These are phyloP conservation scores for Cyclocybe aegerita DNA, from an alignment of 768 basidiomycete genomes.

Conservation along the genomic window DNA sequence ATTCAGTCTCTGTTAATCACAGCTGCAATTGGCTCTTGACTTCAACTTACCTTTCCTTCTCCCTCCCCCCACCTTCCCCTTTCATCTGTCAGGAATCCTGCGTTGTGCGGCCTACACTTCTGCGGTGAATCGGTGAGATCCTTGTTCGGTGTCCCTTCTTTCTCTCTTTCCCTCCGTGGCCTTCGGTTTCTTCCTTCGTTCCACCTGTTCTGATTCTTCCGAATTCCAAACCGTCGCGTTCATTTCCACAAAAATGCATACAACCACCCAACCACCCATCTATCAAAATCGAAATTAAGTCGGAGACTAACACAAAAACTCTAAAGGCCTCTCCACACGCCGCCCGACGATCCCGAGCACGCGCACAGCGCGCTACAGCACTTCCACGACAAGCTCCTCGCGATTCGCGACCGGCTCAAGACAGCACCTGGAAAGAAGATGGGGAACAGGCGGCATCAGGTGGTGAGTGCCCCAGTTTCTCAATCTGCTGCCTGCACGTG, in stretches of 20 bases:
- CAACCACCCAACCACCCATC: conserved; percentile 1
- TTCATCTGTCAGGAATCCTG: conserved; percentile 47
- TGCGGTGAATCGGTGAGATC: conserved; percentile 44
- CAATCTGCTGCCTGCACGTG: not conserved
- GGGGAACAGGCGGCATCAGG: conserved; percentile 69
- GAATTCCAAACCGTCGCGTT: conserved; percentile 6
- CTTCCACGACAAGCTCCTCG: conserved; percentile 83
- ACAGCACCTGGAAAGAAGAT: conserved; percentile 67
- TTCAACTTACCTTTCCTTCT: conserved; percentile 10
- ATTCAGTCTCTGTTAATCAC: not conserved
- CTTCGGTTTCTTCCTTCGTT: conserved; percentile 5
- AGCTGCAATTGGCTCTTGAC: conserved; percentile 9
- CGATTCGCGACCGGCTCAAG: conserved; percentile 74
- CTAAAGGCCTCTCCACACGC: conserved; percentile 44
- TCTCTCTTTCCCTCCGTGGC: conserved; percentile 1
- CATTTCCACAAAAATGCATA: conserved; percentile 3
- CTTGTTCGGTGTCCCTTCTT: conserved; percentile 3
- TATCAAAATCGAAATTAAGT: conserved; percentile 1
- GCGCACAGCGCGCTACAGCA: conserved; percentile 68
- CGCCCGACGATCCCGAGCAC: conserved; percentile 43
- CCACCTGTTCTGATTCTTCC: conserved; percentile 1
- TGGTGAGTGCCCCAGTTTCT: conserved; percentile 41
- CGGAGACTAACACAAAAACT: no score
- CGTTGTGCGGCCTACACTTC: conserved; percentile 68
- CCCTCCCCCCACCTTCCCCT: conserved; percentile 2